phyloP scores from a whole-genome alignment of 164 flowering plant genomes.

The Sedum album region DNA sequence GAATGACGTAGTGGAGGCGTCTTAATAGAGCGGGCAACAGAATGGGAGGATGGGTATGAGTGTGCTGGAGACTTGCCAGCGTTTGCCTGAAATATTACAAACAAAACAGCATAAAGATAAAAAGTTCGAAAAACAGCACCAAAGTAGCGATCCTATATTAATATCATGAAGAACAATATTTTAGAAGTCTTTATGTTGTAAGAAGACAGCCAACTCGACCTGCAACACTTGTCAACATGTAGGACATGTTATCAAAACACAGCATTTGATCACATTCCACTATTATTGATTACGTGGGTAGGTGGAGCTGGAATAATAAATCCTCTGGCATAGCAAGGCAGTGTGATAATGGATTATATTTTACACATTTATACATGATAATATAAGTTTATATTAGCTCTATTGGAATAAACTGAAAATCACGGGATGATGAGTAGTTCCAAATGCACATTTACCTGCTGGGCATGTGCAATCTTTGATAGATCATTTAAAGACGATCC shows the following conservation, averaged over 20 bases:
- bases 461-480: conserved; percentile 32
- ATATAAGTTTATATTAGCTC: conserved; percentile 12
- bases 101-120: background rate
- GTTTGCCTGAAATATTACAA: background rate
- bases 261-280: background rate
- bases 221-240: background rate
- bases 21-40: conserved; percentile 31
- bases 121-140: background rate
- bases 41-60: conserved; percentile 26
- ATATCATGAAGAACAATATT: background rate
- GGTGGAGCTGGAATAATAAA: background rate
- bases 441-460: conserved; percentile 40
- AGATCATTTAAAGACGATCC: conserved; percentile 38
- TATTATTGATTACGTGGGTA: background rate
- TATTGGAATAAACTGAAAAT: background rate
- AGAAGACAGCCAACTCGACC: background rate
- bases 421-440: background rate
- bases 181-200: too few species aligned
- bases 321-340: background rate
- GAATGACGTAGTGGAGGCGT: conserved; percentile 39
- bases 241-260: background rate
- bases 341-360: conserved; percentile 32
- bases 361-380: conserved; percentile 9
- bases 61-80: conserved; percentile 21
- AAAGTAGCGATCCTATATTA: background rate